Evolutionary conservation across 495 filamentous ascomycete species (phyloP).

Genomic region (Penicillium riverlandense): DNA sequence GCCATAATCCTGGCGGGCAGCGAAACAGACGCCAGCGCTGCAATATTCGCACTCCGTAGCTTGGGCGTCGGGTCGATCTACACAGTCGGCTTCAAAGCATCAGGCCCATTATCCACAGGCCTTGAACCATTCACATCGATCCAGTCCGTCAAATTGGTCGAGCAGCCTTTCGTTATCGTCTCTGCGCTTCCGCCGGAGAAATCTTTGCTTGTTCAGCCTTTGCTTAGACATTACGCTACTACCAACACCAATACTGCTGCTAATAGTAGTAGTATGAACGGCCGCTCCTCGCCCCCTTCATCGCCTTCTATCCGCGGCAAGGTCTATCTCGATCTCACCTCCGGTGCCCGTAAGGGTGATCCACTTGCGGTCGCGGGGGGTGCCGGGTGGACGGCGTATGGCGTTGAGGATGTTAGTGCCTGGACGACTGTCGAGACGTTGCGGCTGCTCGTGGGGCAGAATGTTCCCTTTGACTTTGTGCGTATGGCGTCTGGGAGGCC

Average conservation of each 20-base stretch:
- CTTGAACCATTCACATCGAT: slow-evolving; percentile 75
- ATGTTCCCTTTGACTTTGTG: slow-evolving; percentile 83
- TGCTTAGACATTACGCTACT: slow-evolving; percentile 54
- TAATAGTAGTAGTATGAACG: slow-evolving; percentile 20
- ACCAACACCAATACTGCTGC: slow-evolving; percentile 2
- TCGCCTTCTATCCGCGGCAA: slow-evolving; percentile 51
- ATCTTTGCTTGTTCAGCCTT: slow-evolving; percentile 67
- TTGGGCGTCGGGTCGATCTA: slow-evolving; percentile 74
- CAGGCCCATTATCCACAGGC: slow-evolving; percentile 52
- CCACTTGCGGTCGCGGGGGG: slow-evolving; percentile 59
- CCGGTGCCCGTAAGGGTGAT: slow-evolving; percentile 60
- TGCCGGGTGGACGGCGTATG: slow-evolving; percentile 72
- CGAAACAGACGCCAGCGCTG: slow-evolving; percentile 63
- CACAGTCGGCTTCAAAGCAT: slow-evolving; percentile 73
- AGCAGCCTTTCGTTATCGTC: slow-evolving; percentile 72
- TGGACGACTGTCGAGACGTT: slow-evolving; percentile 79
- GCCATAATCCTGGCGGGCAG: slow-evolving; percentile 64
- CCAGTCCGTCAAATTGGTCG: slow-evolving; percentile 66
- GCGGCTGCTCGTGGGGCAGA: slow-evolving; percentile 70
- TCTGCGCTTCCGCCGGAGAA: slow-evolving; percentile 72
- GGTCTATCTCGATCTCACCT: slow-evolving; percentile 74
- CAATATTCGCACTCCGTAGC: slow-evolving; percentile 67
- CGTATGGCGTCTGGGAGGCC: slow-evolving; percentile 65
- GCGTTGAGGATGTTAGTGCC: slow-evolving; percentile 67
- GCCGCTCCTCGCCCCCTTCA: slow-evolving; percentile 35